Evolutionary conservation across 352 stramenopile species (phyloP).

Genomic region (Pythium phragmitis): DNA sequence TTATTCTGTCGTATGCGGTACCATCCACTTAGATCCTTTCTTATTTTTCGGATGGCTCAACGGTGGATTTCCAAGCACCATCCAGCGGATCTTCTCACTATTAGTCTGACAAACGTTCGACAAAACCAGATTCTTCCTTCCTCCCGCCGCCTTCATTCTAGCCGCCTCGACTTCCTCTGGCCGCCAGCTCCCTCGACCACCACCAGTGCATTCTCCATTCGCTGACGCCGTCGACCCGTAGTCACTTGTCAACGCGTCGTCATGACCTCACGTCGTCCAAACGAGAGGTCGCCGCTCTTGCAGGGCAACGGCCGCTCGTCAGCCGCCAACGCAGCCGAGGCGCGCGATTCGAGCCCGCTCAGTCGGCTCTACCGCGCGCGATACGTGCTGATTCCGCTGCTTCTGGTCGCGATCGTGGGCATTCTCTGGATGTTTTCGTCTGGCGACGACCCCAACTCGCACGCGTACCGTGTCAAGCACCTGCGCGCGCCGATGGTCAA

Average conservation of each 20-base stretch:
- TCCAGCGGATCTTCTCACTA: neutral
- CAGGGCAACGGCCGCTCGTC: slow-evolving; percentile 11
- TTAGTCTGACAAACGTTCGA: neutral
- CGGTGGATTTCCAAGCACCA: slow-evolving; percentile 18
- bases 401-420: slow-evolving; percentile 46
- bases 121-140: slow-evolving; percentile 9
- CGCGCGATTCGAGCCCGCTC: slow-evolving; percentile 13
- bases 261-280: slow-evolving; percentile 25
- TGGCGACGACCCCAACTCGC: slow-evolving; percentile 21
- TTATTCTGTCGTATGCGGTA: slow-evolving; percentile 15
- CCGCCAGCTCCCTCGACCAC: neutral
- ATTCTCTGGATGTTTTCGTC: slow-evolving; percentile 43
- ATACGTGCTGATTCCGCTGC: slow-evolving; percentile 53
- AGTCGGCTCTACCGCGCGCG: slow-evolving; percentile 43
- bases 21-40: neutral
- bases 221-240: neutral
- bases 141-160: neutral
- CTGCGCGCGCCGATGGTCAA: slow-evolving; percentile 17
- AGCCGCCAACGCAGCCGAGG: neutral
- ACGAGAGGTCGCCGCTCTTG: slow-evolving; percentile 60
- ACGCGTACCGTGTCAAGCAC: slow-evolving; percentile 18
- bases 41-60: slow-evolving; percentile 1
- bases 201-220: neutral
- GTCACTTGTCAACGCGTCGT: neutral
- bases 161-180: no score